A percentile compares a stretch with the other conserved stretches of the same genome.
Conservation (phyloP, 805 yeast species). For the Candida chilensis region DNA sequence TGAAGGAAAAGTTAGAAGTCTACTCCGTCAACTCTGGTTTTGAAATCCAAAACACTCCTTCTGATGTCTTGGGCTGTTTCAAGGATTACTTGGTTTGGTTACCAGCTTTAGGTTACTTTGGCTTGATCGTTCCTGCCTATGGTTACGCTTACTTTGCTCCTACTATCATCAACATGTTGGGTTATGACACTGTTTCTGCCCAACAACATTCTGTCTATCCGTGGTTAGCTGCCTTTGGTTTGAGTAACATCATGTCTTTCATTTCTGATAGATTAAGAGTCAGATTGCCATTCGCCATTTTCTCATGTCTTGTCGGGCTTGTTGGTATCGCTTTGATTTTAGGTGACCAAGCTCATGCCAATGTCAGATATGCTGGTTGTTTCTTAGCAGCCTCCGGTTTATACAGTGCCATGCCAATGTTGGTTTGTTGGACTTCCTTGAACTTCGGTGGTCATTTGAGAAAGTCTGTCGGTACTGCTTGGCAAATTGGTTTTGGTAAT, state of each 20-base stretch:
- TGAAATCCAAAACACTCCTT: slow-evolving; percentile 34
- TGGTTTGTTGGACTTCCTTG: slow-evolving; percentile 58
- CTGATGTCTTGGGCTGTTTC: slow-evolving; percentile 38
- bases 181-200: slow-evolving; percentile 63
- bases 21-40: slow-evolving; percentile 42
- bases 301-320: slow-evolving; percentile 25
- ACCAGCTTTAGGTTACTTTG: slow-evolving; percentile 55
- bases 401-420: slow-evolving; percentile 59
- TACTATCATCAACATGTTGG: slow-evolving; percentile 50
- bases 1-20: slow-evolving; percentile 50
- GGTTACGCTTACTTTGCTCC: slow-evolving; percentile 72
- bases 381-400: slow-evolving; percentile 51
- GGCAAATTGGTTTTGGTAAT: slow-evolving; percentile 65
- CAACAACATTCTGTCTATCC: slow-evolving; percentile 82
- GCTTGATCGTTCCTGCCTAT: slow-evolving; percentile 62
- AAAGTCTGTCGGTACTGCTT: slow-evolving; percentile 48
- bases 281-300: slow-evolving; percentile 33
- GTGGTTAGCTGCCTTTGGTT: slow-evolving; percentile 70
- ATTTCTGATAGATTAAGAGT: slow-evolving; percentile 45
- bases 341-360: slow-evolving; percentile 27
- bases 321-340: slow-evolving; percentile 36
- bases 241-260: slow-evolving; percentile 52
- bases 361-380: slow-evolving; percentile 50
- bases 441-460: slow-evolving; percentile 57
- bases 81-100: slow-evolving; percentile 52